phyloP scores from a whole-genome alignment of 192 early-diverging fungal species.

The Spinellus fusiger region DNA sequence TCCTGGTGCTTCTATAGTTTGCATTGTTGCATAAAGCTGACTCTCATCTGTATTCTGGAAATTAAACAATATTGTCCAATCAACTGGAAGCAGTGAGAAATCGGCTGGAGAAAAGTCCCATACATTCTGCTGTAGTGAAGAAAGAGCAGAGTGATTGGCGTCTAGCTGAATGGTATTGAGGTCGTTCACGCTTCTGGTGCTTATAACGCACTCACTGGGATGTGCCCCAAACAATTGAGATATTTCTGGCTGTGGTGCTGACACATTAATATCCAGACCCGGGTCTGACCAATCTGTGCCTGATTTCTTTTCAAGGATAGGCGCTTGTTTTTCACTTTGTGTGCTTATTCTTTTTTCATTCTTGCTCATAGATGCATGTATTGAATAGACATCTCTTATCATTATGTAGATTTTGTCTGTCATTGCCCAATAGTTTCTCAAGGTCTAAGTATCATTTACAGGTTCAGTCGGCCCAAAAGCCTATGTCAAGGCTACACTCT shows the following conservation, averaged over 20 bases:
- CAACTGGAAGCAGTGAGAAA: not conserved
- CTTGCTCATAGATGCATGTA: not conserved
- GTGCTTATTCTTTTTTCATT: not conserved
- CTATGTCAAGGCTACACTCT: not conserved
- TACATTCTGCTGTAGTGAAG: not conserved
- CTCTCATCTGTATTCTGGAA: not conserved
- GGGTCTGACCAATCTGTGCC: not conserved
- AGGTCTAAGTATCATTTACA: slow-evolving; percentile 13
- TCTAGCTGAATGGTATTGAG: not conserved
- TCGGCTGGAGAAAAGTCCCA: not conserved
- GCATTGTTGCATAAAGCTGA: not conserved
- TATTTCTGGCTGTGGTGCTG: not conserved
- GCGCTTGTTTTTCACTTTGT: not conserved
- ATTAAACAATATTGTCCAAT: not conserved
- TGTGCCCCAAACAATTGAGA: no score
- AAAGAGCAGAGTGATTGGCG: not conserved
- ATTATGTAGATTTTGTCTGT: slow-evolving; percentile 46
- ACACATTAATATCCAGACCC: not conserved
- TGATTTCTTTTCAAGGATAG: no score
- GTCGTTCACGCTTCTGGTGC: not conserved
- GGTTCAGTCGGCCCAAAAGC: not conserved
- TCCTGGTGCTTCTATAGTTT: not conserved
- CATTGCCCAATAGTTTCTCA: slow-evolving; percentile 45
- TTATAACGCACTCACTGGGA: no score
- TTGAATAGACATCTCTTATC: slow-evolving; percentile 38